Evolutionary conservation across 306 rosid genomes (phyloP).

Genomic region (Quercus engelmannii): DNA sequence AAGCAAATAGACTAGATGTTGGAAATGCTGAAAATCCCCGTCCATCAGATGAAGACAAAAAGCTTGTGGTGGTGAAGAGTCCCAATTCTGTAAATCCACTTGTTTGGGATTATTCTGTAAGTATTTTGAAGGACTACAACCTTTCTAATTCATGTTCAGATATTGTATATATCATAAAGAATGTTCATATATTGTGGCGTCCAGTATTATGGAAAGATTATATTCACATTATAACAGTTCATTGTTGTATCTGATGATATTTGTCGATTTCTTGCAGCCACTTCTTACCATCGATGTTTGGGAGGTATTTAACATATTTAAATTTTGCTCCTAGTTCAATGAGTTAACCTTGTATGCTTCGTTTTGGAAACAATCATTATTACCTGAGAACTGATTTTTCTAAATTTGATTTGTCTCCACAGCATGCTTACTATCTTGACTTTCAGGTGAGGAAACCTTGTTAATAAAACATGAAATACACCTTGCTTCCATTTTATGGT

Average conservation of each 20-base stretch:
- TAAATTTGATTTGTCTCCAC: constrained; percentile 31
- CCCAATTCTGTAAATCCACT: constrained; percentile 92
- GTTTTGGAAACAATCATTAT: background rate
- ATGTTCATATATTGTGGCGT: background rate
- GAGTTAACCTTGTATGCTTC: background rate
- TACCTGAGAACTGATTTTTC: constrained; percentile 24
- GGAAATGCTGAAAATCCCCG: constrained; percentile 72
- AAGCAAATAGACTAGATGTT: constrained; percentile 58
- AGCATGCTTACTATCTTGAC: constrained; percentile 96
- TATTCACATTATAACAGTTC: background rate
- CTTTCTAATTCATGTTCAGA: background rate
- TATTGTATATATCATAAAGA: too few relatives aligned
- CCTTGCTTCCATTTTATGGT: background rate
- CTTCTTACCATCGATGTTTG: constrained; percentile 88
- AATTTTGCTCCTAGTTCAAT: constrained; percentile 7
- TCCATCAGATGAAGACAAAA: constrained; percentile 65
- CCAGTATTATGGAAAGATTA: background rate
- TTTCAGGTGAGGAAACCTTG: constrained; percentile 56
- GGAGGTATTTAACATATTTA: constrained; percentile 61
- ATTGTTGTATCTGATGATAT: constrained; percentile 11
- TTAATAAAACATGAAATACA: constrained; percentile 5
- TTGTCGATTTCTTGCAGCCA: constrained; percentile 61
- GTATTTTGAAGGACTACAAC: constrained; percentile 13
- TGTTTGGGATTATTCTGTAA: constrained; percentile 69
- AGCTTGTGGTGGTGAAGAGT: constrained; percentile 70